phyloP scores from a whole-genome alignment of 495 filamentous ascomycete genomes.

The Aspergillus biplanus region DNA sequence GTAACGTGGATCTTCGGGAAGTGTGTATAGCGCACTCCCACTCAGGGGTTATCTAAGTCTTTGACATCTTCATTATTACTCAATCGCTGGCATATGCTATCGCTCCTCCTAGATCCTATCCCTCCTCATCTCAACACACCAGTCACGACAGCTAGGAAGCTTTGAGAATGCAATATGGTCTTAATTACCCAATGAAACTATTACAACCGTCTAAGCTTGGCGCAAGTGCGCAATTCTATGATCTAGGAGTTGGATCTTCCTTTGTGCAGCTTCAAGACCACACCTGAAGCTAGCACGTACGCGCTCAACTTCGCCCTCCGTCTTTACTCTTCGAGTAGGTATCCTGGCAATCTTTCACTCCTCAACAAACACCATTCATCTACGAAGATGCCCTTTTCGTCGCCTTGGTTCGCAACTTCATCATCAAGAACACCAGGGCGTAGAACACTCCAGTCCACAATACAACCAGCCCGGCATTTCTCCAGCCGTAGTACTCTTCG shows the following conservation, averaged over 20 bases:
- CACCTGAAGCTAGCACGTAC: no score
- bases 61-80: not conserved
- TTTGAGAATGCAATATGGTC: no score
- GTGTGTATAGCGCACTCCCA: not conserved
- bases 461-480: slow-evolving; percentile 43
- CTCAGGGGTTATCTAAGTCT: not conserved
- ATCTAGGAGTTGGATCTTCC: no score
- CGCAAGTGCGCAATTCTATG: no score
- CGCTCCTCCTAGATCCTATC: not conserved
- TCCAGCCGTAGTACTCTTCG: slow-evolving; percentile 41
- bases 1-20: not conserved
- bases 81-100: not conserved
- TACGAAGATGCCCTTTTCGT: slow-evolving; percentile 25
- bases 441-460: slow-evolving; percentile 48
- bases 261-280: no score
- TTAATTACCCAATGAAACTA: no score
- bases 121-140: not conserved
- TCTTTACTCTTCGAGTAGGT: no score
- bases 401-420: slow-evolving; percentile 40
- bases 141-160: not conserved
- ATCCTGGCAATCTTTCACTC: no score
- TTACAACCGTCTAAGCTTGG: no score
- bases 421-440: slow-evolving; percentile 46
- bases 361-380: no score
- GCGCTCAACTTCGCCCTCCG: no score